Evolutionary conservation across 2,329 filamentous ascomycete genomes (phyloP).

Genomic region (Botrytis pseudocinerea): DNA sequence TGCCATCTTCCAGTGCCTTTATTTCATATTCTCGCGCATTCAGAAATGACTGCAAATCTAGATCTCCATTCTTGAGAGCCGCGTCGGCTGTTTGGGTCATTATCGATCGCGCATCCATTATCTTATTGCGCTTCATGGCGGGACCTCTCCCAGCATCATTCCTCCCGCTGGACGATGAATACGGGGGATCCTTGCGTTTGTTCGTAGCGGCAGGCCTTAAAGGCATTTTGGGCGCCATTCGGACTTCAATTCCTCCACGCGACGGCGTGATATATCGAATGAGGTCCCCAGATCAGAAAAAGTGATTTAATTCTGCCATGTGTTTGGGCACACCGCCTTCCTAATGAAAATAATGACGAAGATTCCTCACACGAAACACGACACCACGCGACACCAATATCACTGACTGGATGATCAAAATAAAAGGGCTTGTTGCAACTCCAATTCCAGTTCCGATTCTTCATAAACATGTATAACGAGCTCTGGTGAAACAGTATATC

Average conservation of each 20-base stretch:
- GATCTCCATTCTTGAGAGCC: conserved; percentile 64
- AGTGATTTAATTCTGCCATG: conserved; percentile 13
- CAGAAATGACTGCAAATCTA: conserved; percentile 83
- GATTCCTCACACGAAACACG: conserved; percentile 10
- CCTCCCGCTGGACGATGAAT: conserved; percentile 27
- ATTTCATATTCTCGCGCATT: conserved; percentile 88
- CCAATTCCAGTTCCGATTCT: not conserved
- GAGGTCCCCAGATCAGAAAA: conserved; percentile 2
- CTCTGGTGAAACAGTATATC: not conserved
- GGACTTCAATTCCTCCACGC: not conserved
- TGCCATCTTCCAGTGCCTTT: conserved; percentile 76
- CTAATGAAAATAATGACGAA: not conserved
- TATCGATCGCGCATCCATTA: conserved; percentile 48
- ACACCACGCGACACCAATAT: conserved; percentile 8
- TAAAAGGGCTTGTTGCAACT: not conserved
- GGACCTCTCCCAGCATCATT: conserved; percentile 29
- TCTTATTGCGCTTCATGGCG: conserved; percentile 44
- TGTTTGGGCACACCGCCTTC: not conserved
- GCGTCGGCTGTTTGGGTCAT: conserved; percentile 47
- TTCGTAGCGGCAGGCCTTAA: conserved; percentile 27
- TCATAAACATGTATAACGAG: not conserved
- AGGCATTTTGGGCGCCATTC: conserved; percentile 28
- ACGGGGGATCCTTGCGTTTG: conserved; percentile 38
- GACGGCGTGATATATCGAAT: not conserved
- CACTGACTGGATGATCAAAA: not conserved